phyloP scores from a whole-genome alignment of 2,329 filamentous ascomycete species.

The Aschersonia sp. region DNA sequence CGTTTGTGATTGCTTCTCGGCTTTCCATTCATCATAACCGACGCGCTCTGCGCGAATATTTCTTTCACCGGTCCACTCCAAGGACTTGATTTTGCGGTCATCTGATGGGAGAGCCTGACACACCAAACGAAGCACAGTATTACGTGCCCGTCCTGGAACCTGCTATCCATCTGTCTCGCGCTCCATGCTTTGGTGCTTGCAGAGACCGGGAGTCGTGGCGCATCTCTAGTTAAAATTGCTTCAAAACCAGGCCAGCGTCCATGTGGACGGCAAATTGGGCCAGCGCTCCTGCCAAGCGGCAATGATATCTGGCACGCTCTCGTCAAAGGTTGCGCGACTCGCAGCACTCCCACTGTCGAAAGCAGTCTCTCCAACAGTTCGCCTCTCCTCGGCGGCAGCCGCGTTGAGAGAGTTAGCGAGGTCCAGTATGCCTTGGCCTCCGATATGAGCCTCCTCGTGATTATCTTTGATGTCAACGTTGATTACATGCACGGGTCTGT shows the following conservation, averaged over 20 bases:
- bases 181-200: too few relatives aligned
- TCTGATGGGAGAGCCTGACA: too few relatives aligned
- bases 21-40: too few relatives aligned
- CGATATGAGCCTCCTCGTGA: constrained; percentile 86
- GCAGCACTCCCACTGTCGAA: constrained; percentile 58
- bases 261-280: constrained; percentile 80
- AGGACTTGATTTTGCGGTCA: too few relatives aligned
- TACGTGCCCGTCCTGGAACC: too few relatives aligned
- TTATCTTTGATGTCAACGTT: constrained; percentile 98
- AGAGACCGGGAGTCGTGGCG: too few relatives aligned
- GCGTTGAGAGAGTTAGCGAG: constrained; percentile 74
- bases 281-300: constrained; percentile 90
- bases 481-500: constrained; percentile 90
- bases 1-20: too few relatives aligned
- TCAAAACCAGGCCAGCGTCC: constrained; percentile 93
- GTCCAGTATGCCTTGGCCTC: constrained; percentile 83
- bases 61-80: too few relatives aligned
- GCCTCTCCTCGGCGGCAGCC: constrained; percentile 63
- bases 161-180: too few relatives aligned
- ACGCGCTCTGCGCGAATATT: too few relatives aligned
- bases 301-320: constrained; percentile 81
- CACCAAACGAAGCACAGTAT: too few relatives aligned
- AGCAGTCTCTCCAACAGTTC: constrained; percentile 42
- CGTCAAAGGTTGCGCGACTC: constrained; percentile 70
- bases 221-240: neutral